Conservation (phyloP, 805 yeast genomes). For the Candida sphagnicola region DNA sequence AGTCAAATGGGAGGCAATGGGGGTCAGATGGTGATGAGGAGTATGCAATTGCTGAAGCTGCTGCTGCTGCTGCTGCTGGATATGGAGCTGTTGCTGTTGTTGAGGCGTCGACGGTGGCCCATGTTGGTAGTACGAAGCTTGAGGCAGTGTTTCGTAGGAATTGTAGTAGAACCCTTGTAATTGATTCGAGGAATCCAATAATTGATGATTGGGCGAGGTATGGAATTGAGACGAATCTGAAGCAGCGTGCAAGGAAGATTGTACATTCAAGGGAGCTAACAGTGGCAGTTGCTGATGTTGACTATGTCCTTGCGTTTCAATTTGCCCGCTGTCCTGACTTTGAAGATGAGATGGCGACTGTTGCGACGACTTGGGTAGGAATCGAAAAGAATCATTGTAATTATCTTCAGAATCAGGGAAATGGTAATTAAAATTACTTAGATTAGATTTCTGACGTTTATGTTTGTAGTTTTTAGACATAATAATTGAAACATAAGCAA, state of each 20-base stretch:
- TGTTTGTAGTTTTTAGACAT: constrained; percentile 22
- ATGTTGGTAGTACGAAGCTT: neutral
- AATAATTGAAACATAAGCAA: constrained; percentile 4
- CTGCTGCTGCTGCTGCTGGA: constrained; percentile 7
- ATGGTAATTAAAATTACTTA: constrained; percentile 28
- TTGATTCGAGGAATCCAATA: neutral
- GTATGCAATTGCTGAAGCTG: constrained; percentile 6
- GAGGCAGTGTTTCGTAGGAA: neutral
- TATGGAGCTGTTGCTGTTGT: constrained; percentile 8
- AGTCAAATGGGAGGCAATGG: constrained; percentile 5
- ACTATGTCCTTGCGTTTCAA: neutral
- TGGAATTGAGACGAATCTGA: neutral
- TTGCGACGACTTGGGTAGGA: neutral
- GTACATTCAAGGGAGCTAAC: neutral
- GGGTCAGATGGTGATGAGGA: constrained; percentile 2
- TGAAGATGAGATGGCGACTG: neutral
- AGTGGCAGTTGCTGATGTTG: neutral
- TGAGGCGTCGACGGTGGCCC: constrained; percentile 1
- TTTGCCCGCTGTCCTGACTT: neutral
- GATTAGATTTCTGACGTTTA: constrained; percentile 35
- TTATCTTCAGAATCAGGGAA: constrained; percentile 10
- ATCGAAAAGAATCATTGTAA: neutral
- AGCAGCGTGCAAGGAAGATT: neutral
- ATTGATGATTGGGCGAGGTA: neutral
- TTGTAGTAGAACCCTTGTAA: neutral